phyloP scores from a whole-genome alignment of 2,329 filamentous ascomycete species.

The Aureobasidium sp. region DNA sequence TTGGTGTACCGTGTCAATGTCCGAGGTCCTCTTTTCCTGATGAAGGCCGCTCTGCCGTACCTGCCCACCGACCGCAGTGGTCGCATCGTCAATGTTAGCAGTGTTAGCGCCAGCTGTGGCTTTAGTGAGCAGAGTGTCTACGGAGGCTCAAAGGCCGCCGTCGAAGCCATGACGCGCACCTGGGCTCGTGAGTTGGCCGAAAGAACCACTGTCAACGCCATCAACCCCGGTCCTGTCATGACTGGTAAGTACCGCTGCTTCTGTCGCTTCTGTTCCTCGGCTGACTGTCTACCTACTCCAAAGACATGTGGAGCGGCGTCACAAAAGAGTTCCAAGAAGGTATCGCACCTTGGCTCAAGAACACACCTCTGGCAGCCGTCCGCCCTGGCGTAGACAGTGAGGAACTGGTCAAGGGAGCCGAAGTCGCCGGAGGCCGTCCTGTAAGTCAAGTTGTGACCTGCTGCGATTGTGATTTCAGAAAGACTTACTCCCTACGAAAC shows the following conservation, averaged over 20 bases:
- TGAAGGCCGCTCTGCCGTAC: constrained; percentile 62
- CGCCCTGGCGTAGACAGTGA: constrained; percentile 53
- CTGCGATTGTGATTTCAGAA: background rate
- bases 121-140: constrained; percentile 53
- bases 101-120: constrained; percentile 49
- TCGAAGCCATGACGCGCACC: constrained; percentile 61
- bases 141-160: constrained; percentile 56
- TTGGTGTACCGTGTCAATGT: constrained; percentile 73
- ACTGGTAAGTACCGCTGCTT: constrained; percentile 52
- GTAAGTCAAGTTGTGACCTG: constrained; percentile 30
- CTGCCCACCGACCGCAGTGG: constrained; percentile 59
- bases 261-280: no score
- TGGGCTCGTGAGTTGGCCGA: constrained; percentile 57
- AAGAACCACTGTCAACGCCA: constrained; percentile 53
- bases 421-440: constrained; percentile 45
- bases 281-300: background rate
- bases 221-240: constrained; percentile 58
- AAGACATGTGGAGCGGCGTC: constrained; percentile 51
- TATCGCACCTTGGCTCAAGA: constrained; percentile 53
- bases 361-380: constrained; percentile 55
- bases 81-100: constrained; percentile 54
- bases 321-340: constrained; percentile 48
- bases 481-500: background rate
- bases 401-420: constrained; percentile 39
- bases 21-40: constrained; percentile 66